A percentile compares a stretch with the other conserved stretches of the same genome.
Conservation (phyloP, 805 yeast genomes). For the Pichia californica region DNA sequence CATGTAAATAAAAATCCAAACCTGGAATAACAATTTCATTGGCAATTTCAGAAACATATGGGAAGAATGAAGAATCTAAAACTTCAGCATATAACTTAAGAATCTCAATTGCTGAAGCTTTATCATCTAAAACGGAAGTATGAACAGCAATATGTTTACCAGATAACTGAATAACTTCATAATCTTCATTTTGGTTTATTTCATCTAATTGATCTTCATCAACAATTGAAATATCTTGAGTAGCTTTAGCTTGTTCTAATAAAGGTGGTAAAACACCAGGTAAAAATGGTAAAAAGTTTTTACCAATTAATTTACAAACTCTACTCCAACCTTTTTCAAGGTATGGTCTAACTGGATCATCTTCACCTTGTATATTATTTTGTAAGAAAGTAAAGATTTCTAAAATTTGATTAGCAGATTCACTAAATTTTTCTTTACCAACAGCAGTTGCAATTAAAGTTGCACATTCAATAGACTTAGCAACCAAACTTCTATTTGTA, state of each 20-base stretch:
- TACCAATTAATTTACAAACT: conserved; percentile 78
- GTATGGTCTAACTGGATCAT: conserved; percentile 82
- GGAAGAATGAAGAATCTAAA: conserved; percentile 74
- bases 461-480: conserved; percentile 93
- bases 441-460: conserved; percentile 93
- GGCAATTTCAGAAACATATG: conserved; percentile 73
- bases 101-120: conserved; percentile 86
- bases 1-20: conserved; percentile 84
- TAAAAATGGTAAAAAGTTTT: conserved; percentile 77
- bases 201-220: conserved; percentile 87
- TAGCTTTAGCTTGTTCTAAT: conserved; percentile 75
- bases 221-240: conserved; percentile 81
- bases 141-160: conserved; percentile 95
- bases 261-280: conserved; percentile 88
- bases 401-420: conserved; percentile 68
- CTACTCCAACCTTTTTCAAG: conserved; percentile 96
- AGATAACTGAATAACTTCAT: conserved; percentile 87
- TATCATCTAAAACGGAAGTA: conserved; percentile 90
- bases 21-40: conserved; percentile 81
- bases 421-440: conserved; percentile 80
- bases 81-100: conserved; percentile 79
- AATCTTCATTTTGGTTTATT: conserved; percentile 77
- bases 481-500: conserved; percentile 74
- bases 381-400: conserved; percentile 70
- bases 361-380: conserved; percentile 45